Base-by-base conservation (phyloP, 192 early-diverging fungal species). In the Chytriomyces sp. region DNA sequence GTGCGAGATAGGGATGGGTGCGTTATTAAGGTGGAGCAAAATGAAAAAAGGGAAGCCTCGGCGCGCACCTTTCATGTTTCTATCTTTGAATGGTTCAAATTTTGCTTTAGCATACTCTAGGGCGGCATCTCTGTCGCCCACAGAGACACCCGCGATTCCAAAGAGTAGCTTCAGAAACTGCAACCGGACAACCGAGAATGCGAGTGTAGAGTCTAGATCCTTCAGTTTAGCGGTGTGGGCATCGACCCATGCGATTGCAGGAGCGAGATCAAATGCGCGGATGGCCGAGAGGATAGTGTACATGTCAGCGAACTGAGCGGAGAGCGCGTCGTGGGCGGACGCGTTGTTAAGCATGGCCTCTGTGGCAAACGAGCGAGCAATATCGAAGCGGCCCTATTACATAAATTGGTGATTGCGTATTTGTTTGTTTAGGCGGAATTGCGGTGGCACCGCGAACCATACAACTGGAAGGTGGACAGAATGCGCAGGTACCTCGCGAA, bases 111-210 rank as follows among this genome's bases (percentile, higher is more conserved):
- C 91, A 76, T 98, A 98, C 4, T 55, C 54, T 61, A 98, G 78
- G 3, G 94, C 96, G 22, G 84, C 87, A 4, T 77, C 59, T 14
- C 78, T 74, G 3, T 49, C 44, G 8, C 59, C 59, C 19, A n/a
- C 25, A 3, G 10, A 59, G 1, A 52, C 40, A 10, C 40, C 58
- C 6, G 26, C 22, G 19, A 55, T 37, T 52, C 62, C 73, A 40
- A 81, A 80, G 19, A 98, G 75, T 25, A 91, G 80, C 77, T 94
- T 89, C 33, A 99, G 66, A 58, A 92, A 96, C 72, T 85, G 84
- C 52, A 92, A 81, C 55, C 89, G 76, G 60, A 92, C 92, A 58
- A 99, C 83, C n/a, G 86, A 76, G 80, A 98, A 99, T 79, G 95
- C 95, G n/a, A 99, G 83, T 8, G 74, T 71, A 7, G 88, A 89